A percentile compares a stretch with the other conserved stretches of the same genome.
Conservation (phyloP, 345 rosid genomes). For the Citrus trifoliata region DNA sequence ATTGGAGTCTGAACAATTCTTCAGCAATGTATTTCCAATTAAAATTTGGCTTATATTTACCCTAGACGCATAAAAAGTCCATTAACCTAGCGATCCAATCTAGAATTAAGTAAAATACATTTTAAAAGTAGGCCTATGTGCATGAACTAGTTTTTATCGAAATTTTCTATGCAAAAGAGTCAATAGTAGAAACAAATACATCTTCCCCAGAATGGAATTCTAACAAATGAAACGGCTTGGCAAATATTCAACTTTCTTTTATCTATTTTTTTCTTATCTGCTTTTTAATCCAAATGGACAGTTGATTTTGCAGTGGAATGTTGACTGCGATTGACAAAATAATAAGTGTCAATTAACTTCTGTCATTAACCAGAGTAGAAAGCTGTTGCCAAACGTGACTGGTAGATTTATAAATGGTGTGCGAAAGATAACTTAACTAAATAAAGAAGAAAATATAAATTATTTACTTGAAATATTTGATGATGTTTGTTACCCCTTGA, state of each 20-base stretch:
- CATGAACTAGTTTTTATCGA: background rate
- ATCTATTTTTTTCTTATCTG: background rate
- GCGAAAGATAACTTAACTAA: background rate
- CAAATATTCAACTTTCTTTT: background rate
- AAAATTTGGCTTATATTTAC: background rate
- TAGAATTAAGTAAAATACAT: background rate
- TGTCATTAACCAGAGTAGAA: background rate
- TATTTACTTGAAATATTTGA: background rate
- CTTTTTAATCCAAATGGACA: background rate
- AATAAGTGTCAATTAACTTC: background rate
- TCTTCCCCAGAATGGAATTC: background rate
- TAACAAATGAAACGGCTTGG: background rate
- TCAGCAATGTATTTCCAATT: background rate
- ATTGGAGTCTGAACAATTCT: background rate
- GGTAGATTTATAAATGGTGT: background rate
- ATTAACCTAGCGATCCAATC: background rate
- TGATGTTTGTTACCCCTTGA: background rate
- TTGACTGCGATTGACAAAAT: background rate
- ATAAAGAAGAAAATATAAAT: background rate
- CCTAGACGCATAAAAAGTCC: background rate
- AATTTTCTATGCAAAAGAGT: background rate
- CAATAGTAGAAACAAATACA: background rate
- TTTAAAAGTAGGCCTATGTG: background rate
- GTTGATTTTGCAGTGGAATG: background rate
- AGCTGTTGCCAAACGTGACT: background rate